A percentile compares a stretch with the other conserved stretches of the same genome.
phyloP scores from a whole-genome alignment of 441 rosid genomes.

The Pelargonium australe region DNA sequence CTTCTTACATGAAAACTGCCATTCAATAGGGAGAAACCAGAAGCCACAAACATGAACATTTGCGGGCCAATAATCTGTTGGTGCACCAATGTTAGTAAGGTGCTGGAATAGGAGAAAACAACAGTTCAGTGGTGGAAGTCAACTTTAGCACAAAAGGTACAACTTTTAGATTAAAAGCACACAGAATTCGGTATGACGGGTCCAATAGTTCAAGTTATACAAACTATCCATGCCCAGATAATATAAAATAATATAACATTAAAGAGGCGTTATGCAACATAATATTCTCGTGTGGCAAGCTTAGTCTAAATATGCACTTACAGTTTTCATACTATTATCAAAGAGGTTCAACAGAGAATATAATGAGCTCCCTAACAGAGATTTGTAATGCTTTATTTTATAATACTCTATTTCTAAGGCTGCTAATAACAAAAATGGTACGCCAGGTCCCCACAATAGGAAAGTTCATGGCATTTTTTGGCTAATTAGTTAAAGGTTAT shows the following conservation, averaged over 20 bases:
- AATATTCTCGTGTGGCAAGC: not conserved
- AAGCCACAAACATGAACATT: constrained; percentile 70
- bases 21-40: constrained; percentile 76
- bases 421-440: no score
- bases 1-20: constrained; percentile 78
- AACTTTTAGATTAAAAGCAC: not conserved
- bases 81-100: constrained; percentile 14
- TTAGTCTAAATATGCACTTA: not conserved
- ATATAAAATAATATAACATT: not conserved
- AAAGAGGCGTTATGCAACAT: no score
- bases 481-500: not conserved
- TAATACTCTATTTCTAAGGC: no score
- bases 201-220: not conserved
- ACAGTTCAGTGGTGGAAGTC: not conserved
- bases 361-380: no score
- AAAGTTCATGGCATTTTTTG: no score
- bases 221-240: not conserved
- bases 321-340: no score
- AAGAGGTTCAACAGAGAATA: no score
- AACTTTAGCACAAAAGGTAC: not conserved
- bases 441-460: no score
- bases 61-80: constrained; percentile 84
- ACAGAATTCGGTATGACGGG: not conserved
- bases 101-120: not conserved
- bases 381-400: no score